These are phyloP conservation scores for Spergularia marina DNA, from an alignment of 148 eudicot species.

Conservation along the genomic window DNA sequence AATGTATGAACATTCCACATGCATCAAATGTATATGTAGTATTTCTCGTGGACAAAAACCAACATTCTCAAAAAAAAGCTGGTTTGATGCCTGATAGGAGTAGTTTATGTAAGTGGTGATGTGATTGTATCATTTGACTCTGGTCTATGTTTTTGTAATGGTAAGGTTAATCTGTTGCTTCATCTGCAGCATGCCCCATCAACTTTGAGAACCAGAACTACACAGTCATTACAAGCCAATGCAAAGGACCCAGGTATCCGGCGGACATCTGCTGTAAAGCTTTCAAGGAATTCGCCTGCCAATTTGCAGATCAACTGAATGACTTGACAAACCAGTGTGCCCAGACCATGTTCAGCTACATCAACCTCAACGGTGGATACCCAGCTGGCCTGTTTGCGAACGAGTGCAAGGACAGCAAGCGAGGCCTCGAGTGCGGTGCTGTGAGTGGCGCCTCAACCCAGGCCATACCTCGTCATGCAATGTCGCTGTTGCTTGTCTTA, in stretches of 20 bases:
- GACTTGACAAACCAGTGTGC: slow-evolving; percentile 52
- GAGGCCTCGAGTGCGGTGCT: slow-evolving; percentile 43
- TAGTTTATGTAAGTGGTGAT: neutral
- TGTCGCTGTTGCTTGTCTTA: neutral
- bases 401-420: slow-evolving; percentile 44
- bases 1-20: too few relatives aligned
- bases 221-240: slow-evolving; percentile 54
- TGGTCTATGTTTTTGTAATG: neutral
- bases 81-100: too few relatives aligned
- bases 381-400: slow-evolving; percentile 63
- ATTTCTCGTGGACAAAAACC: neutral
- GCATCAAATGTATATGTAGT: neutral
- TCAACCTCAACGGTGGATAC: slow-evolving; percentile 54
- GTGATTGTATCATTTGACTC: neutral
- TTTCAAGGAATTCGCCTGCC: slow-evolving; percentile 55
- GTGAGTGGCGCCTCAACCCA: neutral
- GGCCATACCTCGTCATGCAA: neutral
- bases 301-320: slow-evolving; percentile 34
- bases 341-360: slow-evolving; percentile 58
- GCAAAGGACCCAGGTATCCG: slow-evolving; percentile 57
- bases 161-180: neutral
- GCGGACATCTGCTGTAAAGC: slow-evolving; percentile 48
- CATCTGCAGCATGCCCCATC: slow-evolving; percentile 51
- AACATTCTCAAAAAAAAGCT: neutral
- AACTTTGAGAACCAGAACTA: slow-evolving; percentile 53